Evolutionary conservation across 2,329 filamentous ascomycete species (phyloP).

Genomic region (Colletotrichum graminicola): DNA sequence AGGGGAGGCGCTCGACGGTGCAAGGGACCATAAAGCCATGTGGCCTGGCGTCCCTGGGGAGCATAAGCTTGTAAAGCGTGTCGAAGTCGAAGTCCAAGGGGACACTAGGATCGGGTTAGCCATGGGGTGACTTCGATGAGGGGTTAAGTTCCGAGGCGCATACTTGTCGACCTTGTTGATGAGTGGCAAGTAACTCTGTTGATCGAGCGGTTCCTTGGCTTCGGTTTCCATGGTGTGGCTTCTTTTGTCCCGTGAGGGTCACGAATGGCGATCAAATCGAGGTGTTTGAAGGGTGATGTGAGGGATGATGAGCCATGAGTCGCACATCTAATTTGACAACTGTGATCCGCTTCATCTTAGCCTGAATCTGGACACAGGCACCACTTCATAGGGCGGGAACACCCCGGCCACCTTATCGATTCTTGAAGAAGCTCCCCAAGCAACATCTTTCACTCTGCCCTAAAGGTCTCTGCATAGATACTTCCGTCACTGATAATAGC

Average conservation of each 20-base stretch:
- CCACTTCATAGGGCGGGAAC: not conserved
- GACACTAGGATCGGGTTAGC: conserved; percentile 53
- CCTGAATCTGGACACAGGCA: not conserved
- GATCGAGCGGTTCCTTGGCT: too few species aligned
- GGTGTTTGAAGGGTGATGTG: not conserved
- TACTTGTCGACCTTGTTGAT: conserved; percentile 59
- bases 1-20: conserved; percentile 61
- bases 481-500: too few species aligned
- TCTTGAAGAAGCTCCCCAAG: not conserved
- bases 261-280: not conserved
- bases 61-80: conserved; percentile 60
- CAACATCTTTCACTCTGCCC: not conserved
- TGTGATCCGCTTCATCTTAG: not conserved
- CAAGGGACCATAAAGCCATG: conserved; percentile 64
- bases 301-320: not conserved
- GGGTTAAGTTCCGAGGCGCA: conserved; percentile 33
- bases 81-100: conserved; percentile 58
- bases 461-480: not conserved
- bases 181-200: conserved; percentile 44
- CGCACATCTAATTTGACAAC: not conserved
- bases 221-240: not conserved
- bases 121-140: conserved; percentile 20
- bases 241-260: too few species aligned
- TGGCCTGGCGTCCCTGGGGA: conserved; percentile 58
- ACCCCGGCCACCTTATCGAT: not conserved